Evolutionary conservation across 352 stramenopile genomes (phyloP).

Genomic region (Globisporangium nunn): DNA sequence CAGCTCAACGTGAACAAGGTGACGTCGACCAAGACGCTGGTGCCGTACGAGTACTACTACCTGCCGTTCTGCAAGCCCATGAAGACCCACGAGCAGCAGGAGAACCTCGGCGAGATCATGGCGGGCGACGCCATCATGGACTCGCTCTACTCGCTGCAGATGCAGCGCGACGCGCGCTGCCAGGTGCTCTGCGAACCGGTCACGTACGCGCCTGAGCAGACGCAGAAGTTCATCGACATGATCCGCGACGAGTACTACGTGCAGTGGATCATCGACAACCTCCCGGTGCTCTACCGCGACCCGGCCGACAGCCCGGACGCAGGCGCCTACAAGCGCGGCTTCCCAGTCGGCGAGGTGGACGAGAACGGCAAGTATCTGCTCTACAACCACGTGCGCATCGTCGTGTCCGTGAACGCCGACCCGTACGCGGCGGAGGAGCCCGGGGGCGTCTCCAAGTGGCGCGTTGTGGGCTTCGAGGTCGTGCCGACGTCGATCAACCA

Average conservation of each 20-base stretch:
- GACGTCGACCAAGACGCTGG: constrained; percentile 95
- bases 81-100: constrained; percentile 76
- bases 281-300: constrained; percentile 85
- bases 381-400: constrained; percentile 98
- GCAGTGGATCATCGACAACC: constrained; percentile 92
- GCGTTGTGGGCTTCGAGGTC: constrained; percentile 95
- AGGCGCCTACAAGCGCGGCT: constrained; percentile 84
- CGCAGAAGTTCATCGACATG: constrained; percentile 83
- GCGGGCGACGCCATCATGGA: constrained; percentile 88
- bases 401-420: constrained; percentile 89
- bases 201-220: constrained; percentile 75
- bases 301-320: constrained; percentile 54
- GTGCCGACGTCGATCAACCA: constrained; percentile 94
- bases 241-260: constrained; percentile 94
- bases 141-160: constrained; percentile 86
- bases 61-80: constrained; percentile 90
- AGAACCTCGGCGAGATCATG: constrained; percentile 93
- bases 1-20: constrained; percentile 97
- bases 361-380: constrained; percentile 90
- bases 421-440: constrained; percentile 58
- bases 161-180: constrained; percentile 86
- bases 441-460: constrained; percentile 51
- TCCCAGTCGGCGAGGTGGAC: constrained; percentile 91
- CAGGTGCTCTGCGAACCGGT: constrained; percentile 87
- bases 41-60: constrained; percentile 99